Conservation (phyloP, 1,284 basidiomycete species). For the Microbotryum lychnidis-dioicae region DNA sequence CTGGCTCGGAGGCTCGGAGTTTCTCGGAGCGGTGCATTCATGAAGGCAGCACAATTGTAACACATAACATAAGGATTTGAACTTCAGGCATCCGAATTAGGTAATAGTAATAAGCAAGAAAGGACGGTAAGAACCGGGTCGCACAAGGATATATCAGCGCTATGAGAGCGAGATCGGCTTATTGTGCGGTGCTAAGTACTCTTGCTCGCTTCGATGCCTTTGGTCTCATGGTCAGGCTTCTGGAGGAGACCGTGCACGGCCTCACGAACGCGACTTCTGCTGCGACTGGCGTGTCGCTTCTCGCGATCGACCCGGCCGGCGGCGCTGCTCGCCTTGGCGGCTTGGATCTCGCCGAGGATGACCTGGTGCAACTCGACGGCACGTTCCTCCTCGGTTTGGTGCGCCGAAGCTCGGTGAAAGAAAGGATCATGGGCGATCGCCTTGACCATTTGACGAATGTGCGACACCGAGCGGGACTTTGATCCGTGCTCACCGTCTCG, state of each 20-base stretch:
- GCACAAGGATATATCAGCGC: too few relatives aligned
- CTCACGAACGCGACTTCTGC: not conserved
- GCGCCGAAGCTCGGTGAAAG: constrained; percentile 14
- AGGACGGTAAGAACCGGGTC: too few relatives aligned
- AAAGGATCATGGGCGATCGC: constrained; percentile 19
- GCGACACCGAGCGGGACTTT: not conserved
- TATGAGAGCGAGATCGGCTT: not conserved
- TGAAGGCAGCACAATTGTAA: too few relatives aligned
- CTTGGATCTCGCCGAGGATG: constrained; percentile 7
- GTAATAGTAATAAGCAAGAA: too few relatives aligned
- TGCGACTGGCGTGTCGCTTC: not conserved
- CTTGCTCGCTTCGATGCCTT: not conserved
- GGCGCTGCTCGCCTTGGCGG: constrained; percentile 2
- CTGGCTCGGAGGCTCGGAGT: too few relatives aligned
- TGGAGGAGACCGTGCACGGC: not conserved
- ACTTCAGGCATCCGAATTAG: too few relatives aligned
- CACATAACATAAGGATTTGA: too few relatives aligned
- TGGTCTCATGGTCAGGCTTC: too few relatives aligned
- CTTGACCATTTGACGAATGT: constrained; percentile 4
- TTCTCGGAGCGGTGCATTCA: too few relatives aligned
- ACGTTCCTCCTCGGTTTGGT: constrained; percentile 1
- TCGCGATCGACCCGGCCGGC: constrained; percentile 8
- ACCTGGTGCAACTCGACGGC: constrained; percentile 1
- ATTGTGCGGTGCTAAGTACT: not conserved
- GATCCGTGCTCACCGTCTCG: not conserved